These are phyloP conservation scores for Orbilia oligospora DNA, from an alignment of 2,329 filamentous ascomycete species.

Conservation along the genomic window DNA sequence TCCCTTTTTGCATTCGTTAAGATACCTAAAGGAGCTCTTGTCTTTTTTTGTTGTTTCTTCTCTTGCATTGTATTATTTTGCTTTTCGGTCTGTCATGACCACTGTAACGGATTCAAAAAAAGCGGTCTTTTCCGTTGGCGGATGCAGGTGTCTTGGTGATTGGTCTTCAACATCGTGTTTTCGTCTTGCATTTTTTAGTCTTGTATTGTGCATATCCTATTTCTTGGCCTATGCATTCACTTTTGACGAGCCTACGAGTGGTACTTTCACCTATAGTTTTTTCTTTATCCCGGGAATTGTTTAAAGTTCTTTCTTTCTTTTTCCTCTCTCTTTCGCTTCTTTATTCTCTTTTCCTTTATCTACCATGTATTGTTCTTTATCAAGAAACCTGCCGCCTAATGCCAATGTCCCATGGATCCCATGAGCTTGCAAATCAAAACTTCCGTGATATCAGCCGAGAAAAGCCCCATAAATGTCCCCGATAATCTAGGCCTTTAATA, in stretches of 20 bases:
- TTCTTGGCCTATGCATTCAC: slow-evolving; percentile 24
- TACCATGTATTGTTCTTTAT: slow-evolving; percentile 20
- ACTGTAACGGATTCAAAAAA: slow-evolving; percentile 37
- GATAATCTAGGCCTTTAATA: background rate
- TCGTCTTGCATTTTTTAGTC: slow-evolving; percentile 18
- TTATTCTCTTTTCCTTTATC: background rate
- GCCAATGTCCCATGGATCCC: slow-evolving; percentile 33
- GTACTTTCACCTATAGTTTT: slow-evolving; percentile 15
- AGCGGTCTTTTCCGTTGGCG: slow-evolving; percentile 51
- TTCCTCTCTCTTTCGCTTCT: background rate
- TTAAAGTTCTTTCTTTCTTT: background rate
- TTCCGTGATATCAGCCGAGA: slow-evolving; percentile 53
- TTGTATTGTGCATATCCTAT: slow-evolving; percentile 17
- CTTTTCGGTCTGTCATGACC: slow-evolving; percentile 21
- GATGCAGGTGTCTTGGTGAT: slow-evolving; percentile 55
- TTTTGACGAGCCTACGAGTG: slow-evolving; percentile 32
- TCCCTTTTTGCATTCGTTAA: slow-evolving; percentile 26
- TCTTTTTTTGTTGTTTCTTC: slow-evolving; percentile 26
- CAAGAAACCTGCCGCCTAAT: slow-evolving; percentile 37
- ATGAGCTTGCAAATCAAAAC: slow-evolving; percentile 42
- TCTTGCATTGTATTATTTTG: slow-evolving; percentile 33
- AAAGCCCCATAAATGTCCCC: background rate
- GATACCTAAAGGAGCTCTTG: slow-evolving; percentile 49
- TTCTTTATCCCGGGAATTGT: slow-evolving; percentile 20
- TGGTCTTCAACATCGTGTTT: slow-evolving; percentile 24